These are phyloP conservation scores for Ceratonia siliqua DNA, from an alignment of 306 rosid genomes.

Conservation along the genomic window DNA sequence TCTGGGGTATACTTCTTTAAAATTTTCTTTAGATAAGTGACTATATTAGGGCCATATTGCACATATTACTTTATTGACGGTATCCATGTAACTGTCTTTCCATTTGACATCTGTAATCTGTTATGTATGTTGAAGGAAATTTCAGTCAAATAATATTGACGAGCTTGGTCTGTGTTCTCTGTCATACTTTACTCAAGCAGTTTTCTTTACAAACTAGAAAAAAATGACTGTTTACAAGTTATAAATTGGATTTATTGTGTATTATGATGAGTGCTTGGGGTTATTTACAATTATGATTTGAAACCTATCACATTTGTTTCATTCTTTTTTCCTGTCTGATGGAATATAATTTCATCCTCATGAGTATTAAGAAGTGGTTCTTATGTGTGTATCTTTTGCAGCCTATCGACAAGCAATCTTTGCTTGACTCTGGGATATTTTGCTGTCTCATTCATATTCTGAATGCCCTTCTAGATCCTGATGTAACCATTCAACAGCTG, in stretches of 20 bases:
- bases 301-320: not conserved
- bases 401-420: slow-evolving; percentile 98
- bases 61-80: not conserved
- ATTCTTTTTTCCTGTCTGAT: not conserved
- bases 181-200: slow-evolving; percentile 1
- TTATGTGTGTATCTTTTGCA: slow-evolving; percentile 46
- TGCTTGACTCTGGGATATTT: slow-evolving; percentile 98
- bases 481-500: slow-evolving; percentile 52
- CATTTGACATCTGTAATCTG: not conserved
- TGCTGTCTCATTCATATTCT: slow-evolving; percentile 96
- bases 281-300: slow-evolving; percentile 10
- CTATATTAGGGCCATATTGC: slow-evolving; percentile 19
- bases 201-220: not conserved
- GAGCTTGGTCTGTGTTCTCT: not conserved
- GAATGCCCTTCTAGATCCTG: slow-evolving; percentile 83
- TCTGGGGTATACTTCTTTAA: slow-evolving; percentile 72
- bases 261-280: slow-evolving; percentile 13
- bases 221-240: not conserved
- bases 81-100: slow-evolving; percentile 11
- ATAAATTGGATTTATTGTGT: slow-evolving; percentile 15
- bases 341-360: not conserved
- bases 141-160: slow-evolving; percentile 9
- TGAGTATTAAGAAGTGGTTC: slow-evolving; percentile 25
- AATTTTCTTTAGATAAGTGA: slow-evolving; percentile 23
- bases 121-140: not conserved